Evolutionary conservation across 805 yeast species (phyloP), one percentile per base, ranked within the genome.

Genomic region (Brettanomyces bruxellensis): DNA sequence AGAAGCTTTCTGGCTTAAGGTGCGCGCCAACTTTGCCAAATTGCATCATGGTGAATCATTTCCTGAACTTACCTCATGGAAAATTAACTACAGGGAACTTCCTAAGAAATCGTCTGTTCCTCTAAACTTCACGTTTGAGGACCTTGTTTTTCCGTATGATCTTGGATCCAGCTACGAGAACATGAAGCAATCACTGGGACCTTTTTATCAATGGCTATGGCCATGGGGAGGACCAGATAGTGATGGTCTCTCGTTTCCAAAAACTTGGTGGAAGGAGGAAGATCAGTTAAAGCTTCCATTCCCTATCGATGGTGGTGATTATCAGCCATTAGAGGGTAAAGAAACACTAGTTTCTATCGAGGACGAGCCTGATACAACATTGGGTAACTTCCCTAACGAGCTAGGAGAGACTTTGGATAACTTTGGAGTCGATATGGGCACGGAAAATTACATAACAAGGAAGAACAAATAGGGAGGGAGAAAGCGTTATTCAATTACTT

Each of bases 291-390:
- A 78, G 1, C 66, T 83, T 37, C 93, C 96, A 2, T 91, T 97
- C 95, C 99, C 99, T 1, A 95, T 96, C 1, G 95, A 88, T 65
- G 89, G 87, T 5, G 81, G 55, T 1, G 58, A 58, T n/a, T 60
- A 45, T 39, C 60, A 56, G 37, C 51, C 55, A n/a, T 13, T 30
- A 4, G 40, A 41, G 8, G 45, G 18, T 5, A 23, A 23, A 3
- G 34, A 25, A 1, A 39, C 25, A 6, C 41, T 25, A 14, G 46
- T 42, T 5, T 45, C 45, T 34, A 41, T 28, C 28, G 56, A 49
- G 42, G 50, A 44, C 36, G 54, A 52, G 38, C 48, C 48, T 39
- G 56, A 54, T 34, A 23, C 44, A 3, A 47, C 45, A 3, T 13
- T 54, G 13, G 51, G 51, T 30, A 47, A 47, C 35, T 90, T 95